phyloP scores from a whole-genome alignment of 192 early-diverging fungal species.

The Ambispora gerdemannii region DNA sequence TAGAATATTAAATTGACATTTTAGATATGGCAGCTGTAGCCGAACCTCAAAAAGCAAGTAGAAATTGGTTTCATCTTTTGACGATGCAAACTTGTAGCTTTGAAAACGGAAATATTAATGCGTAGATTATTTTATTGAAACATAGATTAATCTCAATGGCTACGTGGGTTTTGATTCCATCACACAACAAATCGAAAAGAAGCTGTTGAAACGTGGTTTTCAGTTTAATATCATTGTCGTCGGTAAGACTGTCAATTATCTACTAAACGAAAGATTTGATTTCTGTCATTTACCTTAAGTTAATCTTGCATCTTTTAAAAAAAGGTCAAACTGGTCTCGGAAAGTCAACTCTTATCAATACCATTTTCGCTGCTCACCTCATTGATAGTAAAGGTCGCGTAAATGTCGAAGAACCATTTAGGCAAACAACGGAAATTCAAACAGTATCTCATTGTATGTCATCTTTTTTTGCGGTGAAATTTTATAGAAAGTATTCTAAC shows the following conservation, averaged over 20 bases:
- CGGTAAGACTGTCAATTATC: slow-evolving; percentile 52
- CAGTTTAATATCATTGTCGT: slow-evolving; percentile 98
- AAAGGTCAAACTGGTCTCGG: slow-evolving; percentile 93
- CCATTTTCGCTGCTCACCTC: slow-evolving; percentile 93
- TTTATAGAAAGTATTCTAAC: no score
- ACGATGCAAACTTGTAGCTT: neutral
- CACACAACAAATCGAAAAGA: slow-evolving; percentile 96
- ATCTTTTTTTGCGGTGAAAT: no score
- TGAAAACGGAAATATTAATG: neutral
- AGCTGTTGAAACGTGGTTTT: slow-evolving; percentile 95
- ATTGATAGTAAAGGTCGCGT: slow-evolving; percentile 89
- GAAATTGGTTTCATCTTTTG: neutral
- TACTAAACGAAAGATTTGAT: neutral
- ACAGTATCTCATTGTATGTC: slow-evolving; percentile 79
- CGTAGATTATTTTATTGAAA: neutral
- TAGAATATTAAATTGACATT: no score
- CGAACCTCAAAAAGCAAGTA: slow-evolving; percentile 28
- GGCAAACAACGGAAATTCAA: slow-evolving; percentile 95
- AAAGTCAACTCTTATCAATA: slow-evolving; percentile 98
- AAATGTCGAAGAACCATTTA: slow-evolving; percentile 71
- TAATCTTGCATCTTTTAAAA: neutral
- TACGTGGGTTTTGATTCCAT: slow-evolving; percentile 99
- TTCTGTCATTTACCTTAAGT: no score
- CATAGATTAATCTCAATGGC: slow-evolving; percentile 67
- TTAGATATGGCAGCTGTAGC: slow-evolving; percentile 16